phyloP scores from a whole-genome alignment of 805 yeast species.

The Yarrowia hollandica region DNA sequence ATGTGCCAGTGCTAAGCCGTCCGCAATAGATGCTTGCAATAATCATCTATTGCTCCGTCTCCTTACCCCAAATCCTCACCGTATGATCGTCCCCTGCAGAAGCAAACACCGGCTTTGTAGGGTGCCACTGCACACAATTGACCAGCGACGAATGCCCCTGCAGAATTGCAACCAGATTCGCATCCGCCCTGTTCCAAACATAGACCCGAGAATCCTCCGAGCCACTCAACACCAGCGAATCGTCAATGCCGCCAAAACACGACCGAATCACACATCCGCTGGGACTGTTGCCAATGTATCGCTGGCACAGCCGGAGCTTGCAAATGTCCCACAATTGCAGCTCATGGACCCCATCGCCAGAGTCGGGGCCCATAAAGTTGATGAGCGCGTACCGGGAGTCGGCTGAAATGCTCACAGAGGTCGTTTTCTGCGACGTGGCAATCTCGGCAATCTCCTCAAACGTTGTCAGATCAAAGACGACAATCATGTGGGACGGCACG shows the following conservation, averaged over 20 bases:
- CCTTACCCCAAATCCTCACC: constrained; percentile 51
- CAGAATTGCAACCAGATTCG: constrained; percentile 61
- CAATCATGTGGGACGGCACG: constrained; percentile 46
- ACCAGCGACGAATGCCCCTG: constrained; percentile 67
- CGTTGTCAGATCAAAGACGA: constrained; percentile 55
- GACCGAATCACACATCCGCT: constrained; percentile 70
- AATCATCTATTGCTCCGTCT: not conserved
- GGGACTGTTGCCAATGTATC: constrained; percentile 72
- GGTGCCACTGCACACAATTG: constrained; percentile 77
- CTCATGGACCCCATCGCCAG: constrained; percentile 37
- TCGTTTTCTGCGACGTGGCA: constrained; percentile 57
- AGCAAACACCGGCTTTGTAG: constrained; percentile 58
- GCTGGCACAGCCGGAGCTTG: constrained; percentile 57
- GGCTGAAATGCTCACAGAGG: constrained; percentile 61
- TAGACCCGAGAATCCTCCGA: constrained; percentile 78
- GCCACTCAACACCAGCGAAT: constrained; percentile 73
- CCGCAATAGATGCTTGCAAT: too few species aligned
- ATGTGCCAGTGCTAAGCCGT: too few species aligned
- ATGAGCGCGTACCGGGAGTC: constrained; percentile 59
- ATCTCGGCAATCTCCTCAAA: constrained; percentile 49
- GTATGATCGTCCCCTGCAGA: constrained; percentile 81
- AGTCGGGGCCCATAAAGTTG: constrained; percentile 36
- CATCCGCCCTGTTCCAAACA: constrained; percentile 74
- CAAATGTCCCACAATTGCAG: constrained; percentile 78
- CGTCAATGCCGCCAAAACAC: constrained; percentile 70